Base-by-base conservation (phyloP, 306 rosid genomes). In the Potentilla sterilis region DNA sequence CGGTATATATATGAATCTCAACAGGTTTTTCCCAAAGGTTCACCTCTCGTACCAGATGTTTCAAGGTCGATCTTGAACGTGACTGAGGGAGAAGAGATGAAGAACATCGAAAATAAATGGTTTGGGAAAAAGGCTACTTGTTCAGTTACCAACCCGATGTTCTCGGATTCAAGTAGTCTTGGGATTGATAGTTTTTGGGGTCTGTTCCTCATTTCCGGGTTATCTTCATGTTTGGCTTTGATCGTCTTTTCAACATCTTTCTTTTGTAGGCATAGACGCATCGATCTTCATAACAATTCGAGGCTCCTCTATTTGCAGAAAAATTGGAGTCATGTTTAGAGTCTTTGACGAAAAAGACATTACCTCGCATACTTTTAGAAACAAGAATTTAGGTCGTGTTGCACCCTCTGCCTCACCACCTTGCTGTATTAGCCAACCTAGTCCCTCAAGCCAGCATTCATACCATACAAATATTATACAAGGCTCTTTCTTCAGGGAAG, bases 131-230 rank as follows among this genome's bases (percentile, higher is more conserved):
- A 78, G 59, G 37, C 7, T 11, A 79, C 9, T 38, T 87, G 88
- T 69, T 51, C 35, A 57, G 81, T 77, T 24, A 73, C 88, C 41
- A 74, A 59, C 18, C 40, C 81, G 41, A 73, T 46, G 57, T 18
- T 77, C 51, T 84, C 86, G 28, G 34, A 54, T 12, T 83, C 96
- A 7, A 68, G 19, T 14, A 88, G 75, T 73, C 88, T 92, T 3
- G 83, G 88, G 41, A 77, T 92, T 18, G 82, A 86, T 11, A 89
- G 90, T 83, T 82, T 89, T 24, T 88, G 90, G 92, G 96, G 94
- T 5, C 81, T 89, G 22, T 86, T 86, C 66, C 85, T 90, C 52
- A 51, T 92, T 15, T 84, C 82, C 3, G 87, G 91, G 12, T 34
- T 65, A 65, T 79, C 86, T 75, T 88, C 89, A 1, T 6, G 75